Percentiles rank a stretch among this genome's conserved stretches.
These are phyloP conservation scores for Paspalum notatum DNA, from an alignment of 176 grass and related monocot genomes.

Conservation along the genomic window DNA sequence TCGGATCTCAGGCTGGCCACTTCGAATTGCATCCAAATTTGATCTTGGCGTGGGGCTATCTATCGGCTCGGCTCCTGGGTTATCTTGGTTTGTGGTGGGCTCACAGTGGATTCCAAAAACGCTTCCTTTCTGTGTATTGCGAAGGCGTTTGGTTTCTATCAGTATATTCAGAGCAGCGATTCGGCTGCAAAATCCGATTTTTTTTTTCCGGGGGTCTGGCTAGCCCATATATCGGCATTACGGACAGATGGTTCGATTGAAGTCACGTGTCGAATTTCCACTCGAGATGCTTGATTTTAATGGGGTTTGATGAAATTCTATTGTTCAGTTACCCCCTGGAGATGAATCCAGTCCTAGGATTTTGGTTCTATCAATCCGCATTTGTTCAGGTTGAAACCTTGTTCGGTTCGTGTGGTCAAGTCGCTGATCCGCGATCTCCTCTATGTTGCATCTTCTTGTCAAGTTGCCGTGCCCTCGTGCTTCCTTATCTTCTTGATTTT, in stretches of 20 bases:
- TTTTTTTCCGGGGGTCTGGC: background rate
- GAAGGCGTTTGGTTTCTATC: conserved; percentile 17
- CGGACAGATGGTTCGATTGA: background rate
- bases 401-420: conserved; percentile 15
- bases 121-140: background rate
- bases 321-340: background rate
- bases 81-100: background rate
- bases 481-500: conserved; percentile 30
- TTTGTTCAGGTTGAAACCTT: background rate
- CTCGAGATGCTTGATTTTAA: background rate
- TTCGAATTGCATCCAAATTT: conserved; percentile 30
- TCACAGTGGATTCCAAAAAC: background rate
- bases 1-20: conserved; percentile 33
- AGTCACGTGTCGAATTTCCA: background rate
- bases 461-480: conserved; percentile 10
- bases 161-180: conserved; percentile 1
- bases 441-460: conserved; percentile 16
- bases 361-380: background rate
- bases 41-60: conserved; percentile 18
- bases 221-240: background rate
- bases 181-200: conserved; percentile 1
- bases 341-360: background rate
- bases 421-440: conserved; percentile 32
- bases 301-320: background rate
- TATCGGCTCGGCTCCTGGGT: background rate